phyloP scores from a whole-genome alignment of 2,329 filamentous ascomycete species.

The Fusarium sp. region DNA sequence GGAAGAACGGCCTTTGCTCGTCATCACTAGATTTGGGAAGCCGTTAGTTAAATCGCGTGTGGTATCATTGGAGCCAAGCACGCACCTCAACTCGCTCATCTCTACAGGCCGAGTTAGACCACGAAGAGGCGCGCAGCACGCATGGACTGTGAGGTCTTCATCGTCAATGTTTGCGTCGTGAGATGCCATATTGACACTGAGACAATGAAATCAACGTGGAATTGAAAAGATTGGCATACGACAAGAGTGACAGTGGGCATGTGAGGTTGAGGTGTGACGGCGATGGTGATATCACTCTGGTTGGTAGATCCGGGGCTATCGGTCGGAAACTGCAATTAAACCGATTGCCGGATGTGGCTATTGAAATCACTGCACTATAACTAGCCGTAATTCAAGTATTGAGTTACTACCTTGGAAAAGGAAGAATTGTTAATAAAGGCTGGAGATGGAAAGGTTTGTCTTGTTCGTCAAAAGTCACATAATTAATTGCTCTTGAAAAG shows the following conservation, averaged over 20 bases:
- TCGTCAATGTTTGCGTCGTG: slow-evolving; percentile 40
- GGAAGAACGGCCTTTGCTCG: slow-evolving; percentile 18
- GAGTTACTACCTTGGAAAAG: too few relatives aligned
- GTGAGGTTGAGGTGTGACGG: slow-evolving; percentile 12
- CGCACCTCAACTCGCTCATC: slow-evolving; percentile 54
- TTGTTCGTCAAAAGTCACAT: too few relatives aligned
- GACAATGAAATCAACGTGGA: neutral
- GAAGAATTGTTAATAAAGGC: too few relatives aligned
- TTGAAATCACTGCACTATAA: too few relatives aligned
- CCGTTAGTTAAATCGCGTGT: neutral
- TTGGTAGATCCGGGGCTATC: slow-evolving; percentile 23
- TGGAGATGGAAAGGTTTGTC: too few relatives aligned
- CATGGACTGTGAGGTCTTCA: slow-evolving; percentile 47
- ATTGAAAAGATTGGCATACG: neutral
- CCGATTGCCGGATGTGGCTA: slow-evolving; percentile 25
- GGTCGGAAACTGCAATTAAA: slow-evolving; percentile 21
- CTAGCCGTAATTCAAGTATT: too few relatives aligned
- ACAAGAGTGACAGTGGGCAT: slow-evolving; percentile 8
- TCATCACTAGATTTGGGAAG: neutral
- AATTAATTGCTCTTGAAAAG: too few relatives aligned
- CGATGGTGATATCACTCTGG: slow-evolving; percentile 9
- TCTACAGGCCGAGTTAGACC: slow-evolving; percentile 56
- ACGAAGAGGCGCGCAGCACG: slow-evolving; percentile 53
- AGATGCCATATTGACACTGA: slow-evolving; percentile 26
- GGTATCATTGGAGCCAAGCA: neutral